Conservation (phyloP, 2,329 filamentous ascomycete species). For the Ciborinia camelliae region DNA sequence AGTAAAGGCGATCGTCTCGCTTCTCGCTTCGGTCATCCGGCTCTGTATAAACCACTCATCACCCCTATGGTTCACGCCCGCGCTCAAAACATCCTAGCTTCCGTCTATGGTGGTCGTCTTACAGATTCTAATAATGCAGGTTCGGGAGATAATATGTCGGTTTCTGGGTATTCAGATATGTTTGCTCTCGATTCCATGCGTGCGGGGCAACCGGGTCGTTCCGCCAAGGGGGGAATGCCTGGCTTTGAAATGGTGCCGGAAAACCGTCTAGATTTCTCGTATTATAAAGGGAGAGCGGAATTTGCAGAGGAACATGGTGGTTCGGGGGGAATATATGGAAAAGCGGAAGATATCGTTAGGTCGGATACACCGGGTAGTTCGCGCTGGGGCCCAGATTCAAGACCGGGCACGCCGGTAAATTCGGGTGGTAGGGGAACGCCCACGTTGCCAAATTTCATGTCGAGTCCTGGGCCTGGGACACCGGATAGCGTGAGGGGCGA, state of each 20-base stretch:
- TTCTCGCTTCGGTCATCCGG: conserved; percentile 83
- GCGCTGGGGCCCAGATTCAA: conserved; percentile 24
- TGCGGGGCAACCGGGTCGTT: conserved; percentile 45
- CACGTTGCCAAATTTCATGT: not conserved
- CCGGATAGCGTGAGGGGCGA: conserved; percentile 5
- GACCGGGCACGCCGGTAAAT: conserved; percentile 29
- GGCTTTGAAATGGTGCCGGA: conserved; percentile 92
- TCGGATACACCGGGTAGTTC: conserved; percentile 33
- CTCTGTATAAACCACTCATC: conserved; percentile 81
- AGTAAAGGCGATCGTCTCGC: conserved; percentile 66
- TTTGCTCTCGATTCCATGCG: conserved; percentile 77
- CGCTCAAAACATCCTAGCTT: conserved; percentile 80
- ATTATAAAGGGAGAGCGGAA: conserved; percentile 85
- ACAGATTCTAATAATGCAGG: conserved; percentile 60
- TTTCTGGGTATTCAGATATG: conserved; percentile 77
- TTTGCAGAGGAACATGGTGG: conserved; percentile 86
- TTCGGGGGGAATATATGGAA: conserved; percentile 60
- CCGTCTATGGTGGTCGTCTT: conserved; percentile 79
- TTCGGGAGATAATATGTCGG: conserved; percentile 53
- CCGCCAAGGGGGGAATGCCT: conserved; percentile 43
- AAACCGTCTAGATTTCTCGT: conserved; percentile 81
- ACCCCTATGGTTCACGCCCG: conserved; percentile 95
- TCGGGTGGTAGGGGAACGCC: not conserved
- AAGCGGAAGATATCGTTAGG: conserved; percentile 51
- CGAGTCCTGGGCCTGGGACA: not conserved